Base-by-base conservation (phyloP, 257 asterid species). In the Mentha longifolia region DNA sequence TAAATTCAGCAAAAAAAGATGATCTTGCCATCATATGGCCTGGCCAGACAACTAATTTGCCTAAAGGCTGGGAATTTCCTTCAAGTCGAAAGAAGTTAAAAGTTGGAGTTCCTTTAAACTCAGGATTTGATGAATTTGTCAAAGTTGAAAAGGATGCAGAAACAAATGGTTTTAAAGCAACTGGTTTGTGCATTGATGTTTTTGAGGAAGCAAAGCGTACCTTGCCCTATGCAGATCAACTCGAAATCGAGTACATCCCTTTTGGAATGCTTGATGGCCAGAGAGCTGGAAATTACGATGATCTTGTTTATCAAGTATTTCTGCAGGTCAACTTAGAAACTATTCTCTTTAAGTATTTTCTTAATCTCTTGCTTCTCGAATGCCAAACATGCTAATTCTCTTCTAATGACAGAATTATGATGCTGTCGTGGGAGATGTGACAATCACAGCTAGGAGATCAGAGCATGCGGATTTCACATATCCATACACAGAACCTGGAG, bases 41-140 rank as follows among this genome's bases (percentile, higher is more conserved):
- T 0, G 88, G 85, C 42, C 65, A 66, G 61, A 68, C 88, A 9
- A 43, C 9, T 2, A 16, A 6, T 22, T 46, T 67, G 5, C 82
- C 88, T 5, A 80, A 43, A 70, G 88, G 88, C 13, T 78, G 85
- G 85, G 73, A 78, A 58, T 61, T 78, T 16, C 84, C 88, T 12
- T 65, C 79, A 64, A 74, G 76, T 45, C 78, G 81, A 15, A 72
- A 71, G 45, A 84, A 22, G 76, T 58, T 84, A 30, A 75, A 20
- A 57, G 50, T 45, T 12, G 50, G 50, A 10, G 50, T 45, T 11
- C 50, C 50, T 45, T 14, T 10, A 0, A 45, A 73, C 71, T 9
- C 5, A 17, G 86, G 85, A 19, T 70, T 82, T 20, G 25, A 30
- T 41, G 82, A 86, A 61, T 84, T 82, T 50, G 16, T 79, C 7